Conservation (phyloP, 177 flowering plant species). For the Telopea speciosissima region DNA sequence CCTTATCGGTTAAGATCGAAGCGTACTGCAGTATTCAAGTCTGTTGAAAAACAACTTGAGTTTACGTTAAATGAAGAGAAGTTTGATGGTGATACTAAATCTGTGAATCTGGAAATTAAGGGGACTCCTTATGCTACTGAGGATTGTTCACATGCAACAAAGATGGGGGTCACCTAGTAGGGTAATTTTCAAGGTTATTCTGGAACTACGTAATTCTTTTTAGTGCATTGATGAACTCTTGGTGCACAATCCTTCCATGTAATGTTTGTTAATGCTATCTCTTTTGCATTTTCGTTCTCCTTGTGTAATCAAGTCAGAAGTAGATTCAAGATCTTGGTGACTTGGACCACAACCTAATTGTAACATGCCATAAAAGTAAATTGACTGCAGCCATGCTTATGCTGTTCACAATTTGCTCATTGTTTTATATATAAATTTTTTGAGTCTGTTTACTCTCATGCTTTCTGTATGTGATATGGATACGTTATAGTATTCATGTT, state of each 20-base stretch:
- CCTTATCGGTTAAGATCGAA: conserved; percentile 70
- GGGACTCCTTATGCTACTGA: conserved; percentile 22
- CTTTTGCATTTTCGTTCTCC: no score
- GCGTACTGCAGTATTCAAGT: conserved; percentile 59
- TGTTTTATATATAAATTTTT: no score
- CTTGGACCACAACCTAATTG: background rate
- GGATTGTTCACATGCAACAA: conserved; percentile 25
- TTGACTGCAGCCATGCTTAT: background rate
- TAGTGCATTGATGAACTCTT: background rate
- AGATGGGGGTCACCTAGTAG: conserved; percentile 30
- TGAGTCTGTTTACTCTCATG: no score
- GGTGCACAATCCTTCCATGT: background rate
- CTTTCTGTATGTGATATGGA: no score
- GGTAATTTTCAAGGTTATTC: conserved; percentile 24
- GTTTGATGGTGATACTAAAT: conserved; percentile 10
- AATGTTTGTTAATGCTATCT: background rate
- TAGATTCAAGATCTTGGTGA: background rate
- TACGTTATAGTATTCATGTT: no score
- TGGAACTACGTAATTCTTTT: background rate
- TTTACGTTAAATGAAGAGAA: conserved; percentile 46
- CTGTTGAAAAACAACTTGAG: conserved; percentile 78
- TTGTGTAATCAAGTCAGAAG: background rate
- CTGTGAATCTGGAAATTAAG: conserved; percentile 17
- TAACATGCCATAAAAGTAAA: background rate
- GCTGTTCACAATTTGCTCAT: background rate